Percentiles rank a stretch among this genome's conserved stretches.
Evolutionary conservation across 768 basidiomycete species (phyloP).

Genomic region (Russula sp.): DNA sequence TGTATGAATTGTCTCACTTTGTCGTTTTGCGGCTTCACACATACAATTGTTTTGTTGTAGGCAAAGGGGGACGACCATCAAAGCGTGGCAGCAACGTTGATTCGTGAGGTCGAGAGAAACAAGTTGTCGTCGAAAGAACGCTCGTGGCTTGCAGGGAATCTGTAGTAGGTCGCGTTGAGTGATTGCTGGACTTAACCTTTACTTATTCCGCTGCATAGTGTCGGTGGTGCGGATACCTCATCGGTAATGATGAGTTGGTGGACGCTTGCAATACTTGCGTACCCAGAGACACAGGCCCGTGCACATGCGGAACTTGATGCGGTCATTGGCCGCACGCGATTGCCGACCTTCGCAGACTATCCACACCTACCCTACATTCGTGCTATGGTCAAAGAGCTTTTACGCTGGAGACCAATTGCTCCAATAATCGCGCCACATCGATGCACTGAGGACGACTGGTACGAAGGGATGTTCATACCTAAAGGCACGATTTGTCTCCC

Average conservation of each 20-base stretch:
- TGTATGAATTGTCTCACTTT: neutral
- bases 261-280: neutral
- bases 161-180: neutral
- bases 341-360: neutral
- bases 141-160: neutral
- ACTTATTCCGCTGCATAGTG: neutral
- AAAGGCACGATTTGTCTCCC: neutral
- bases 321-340: neutral
- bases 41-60: neutral
- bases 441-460: neutral
- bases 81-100: neutral
- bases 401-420: neutral
- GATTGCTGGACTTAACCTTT: neutral
- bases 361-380: conserved; percentile 6
- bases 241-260: neutral
- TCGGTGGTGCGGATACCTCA: neutral
- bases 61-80: neutral
- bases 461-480: conserved; percentile 9
- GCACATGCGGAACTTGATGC: conserved; percentile 2
- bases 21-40: neutral
- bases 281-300: conserved; percentile 1
- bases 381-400: conserved; percentile 2
- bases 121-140: neutral
- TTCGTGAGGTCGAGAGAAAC: neutral
- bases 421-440: neutral